Percentiles rank a stretch among this genome's conserved stretches.
These are phyloP conservation scores for Amyloporia xantha DNA, from an alignment of 768 basidiomycete species.

Conservation along the genomic window DNA sequence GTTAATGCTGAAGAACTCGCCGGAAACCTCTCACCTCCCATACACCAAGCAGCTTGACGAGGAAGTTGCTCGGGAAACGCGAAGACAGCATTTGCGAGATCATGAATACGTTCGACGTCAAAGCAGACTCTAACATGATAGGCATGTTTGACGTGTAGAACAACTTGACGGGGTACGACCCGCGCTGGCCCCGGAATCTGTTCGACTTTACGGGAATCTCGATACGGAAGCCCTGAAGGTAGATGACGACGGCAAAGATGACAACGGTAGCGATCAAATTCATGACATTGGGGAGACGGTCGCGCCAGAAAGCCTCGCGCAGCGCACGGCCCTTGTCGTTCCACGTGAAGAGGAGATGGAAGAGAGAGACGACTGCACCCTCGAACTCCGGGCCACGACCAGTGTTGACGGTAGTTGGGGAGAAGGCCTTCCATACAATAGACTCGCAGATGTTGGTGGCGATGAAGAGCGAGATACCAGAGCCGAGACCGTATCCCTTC, in stretches of 20 bases:
- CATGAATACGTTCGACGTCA: constrained; percentile 93
- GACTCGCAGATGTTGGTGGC: constrained; percentile 99
- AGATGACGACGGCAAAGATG: constrained; percentile 94
- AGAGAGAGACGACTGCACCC: constrained; percentile 90
- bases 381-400: constrained; percentile 98
- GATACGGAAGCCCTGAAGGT: constrained; percentile 97
- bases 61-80: constrained; percentile 86
- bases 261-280: constrained; percentile 88
- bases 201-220: constrained; percentile 98
- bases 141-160: constrained; percentile 99
- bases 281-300: constrained; percentile 96
- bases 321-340: constrained; percentile 96
- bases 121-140: constrained; percentile 95
- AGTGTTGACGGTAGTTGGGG: constrained; percentile 97
- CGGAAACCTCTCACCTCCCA: constrained; percentile 74
- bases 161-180: constrained; percentile 93
- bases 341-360: constrained; percentile 98
- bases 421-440: constrained; percentile 99
- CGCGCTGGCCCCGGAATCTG: constrained; percentile 93
- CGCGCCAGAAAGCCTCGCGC: constrained; percentile 97
- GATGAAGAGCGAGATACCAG: constrained; percentile 97
- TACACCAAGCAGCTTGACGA: constrained; percentile 87
- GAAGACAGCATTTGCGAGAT: constrained; percentile 91
- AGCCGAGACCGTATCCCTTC: constrained; percentile 98
- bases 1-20: neutral